Base-by-base conservation (phyloP, 2,329 filamentous ascomycete species). In the Fusarium veterinarium region DNA sequence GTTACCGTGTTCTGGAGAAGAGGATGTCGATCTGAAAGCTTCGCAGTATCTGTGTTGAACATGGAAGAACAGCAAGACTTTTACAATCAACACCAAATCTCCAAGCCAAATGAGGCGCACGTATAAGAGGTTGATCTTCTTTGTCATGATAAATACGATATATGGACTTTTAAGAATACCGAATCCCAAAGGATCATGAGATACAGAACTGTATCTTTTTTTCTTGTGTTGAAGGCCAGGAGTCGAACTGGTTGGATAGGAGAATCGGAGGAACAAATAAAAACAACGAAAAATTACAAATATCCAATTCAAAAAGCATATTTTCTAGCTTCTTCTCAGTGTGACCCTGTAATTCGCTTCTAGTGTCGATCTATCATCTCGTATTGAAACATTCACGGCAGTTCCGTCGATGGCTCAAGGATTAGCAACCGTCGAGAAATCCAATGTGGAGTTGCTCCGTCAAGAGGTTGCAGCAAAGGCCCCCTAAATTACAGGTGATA, bases 401-500 rank as follows among this genome's bases (percentile, higher is more conserved):
- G 37, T 55, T 69, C 55, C 35, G 35, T 30, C 44, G 35, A 38
- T 48, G 23, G 23, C 23, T 49, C 49, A 37, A 48, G 38, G 33
- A 61, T 56, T 66, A 59, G 46, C 61, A 66, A 59, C 31, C 44
- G 44, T 49, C 16, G n/a, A 65, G 41, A 65, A 42, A 25, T 25
- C n/a, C 8, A 30, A 12, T 28, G 64, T 62, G 60, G 69, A 40
- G 59, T 38, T 37, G 8, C 51, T 38, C 40, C 68, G 28, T 68
- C 41, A 60, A 73, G 55, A 69, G 60, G 64, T 56, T 69, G 46
- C 52, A 66, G 64, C 45, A 52, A 23, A 55, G 48, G 31, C 55
- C 60, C 51, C 67, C 56, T 63, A 61, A 58, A 41, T 64, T 60
- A 63, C 73, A 75, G 68, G 73, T 64, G 57, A n/a, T 42, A 59